Evolutionary conservation across 768 basidiomycete species (phyloP).

Genomic region (Fomitopsis pulvina): DNA sequence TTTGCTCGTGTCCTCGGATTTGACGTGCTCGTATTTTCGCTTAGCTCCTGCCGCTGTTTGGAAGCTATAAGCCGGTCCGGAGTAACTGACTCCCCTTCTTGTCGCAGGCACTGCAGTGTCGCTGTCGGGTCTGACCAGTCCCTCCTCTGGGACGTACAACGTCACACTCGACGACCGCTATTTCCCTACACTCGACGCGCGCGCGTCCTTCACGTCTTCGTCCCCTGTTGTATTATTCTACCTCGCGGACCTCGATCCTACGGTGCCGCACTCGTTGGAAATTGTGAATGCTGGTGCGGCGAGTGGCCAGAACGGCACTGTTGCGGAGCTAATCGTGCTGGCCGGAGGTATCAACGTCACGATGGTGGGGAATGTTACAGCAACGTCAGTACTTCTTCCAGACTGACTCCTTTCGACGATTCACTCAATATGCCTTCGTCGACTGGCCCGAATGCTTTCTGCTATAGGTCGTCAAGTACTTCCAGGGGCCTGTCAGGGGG

Average conservation of each 20-base stretch:
- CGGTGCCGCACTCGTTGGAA: conserved; percentile 39
- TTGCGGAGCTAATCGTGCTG: conserved; percentile 35
- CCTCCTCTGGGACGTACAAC: conserved; percentile 49
- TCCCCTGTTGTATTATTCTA: conserved; percentile 58
- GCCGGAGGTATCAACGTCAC: conserved; percentile 44
- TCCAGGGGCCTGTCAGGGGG: conserved; percentile 36
- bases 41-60: background rate
- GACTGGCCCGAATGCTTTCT: too few species aligned
- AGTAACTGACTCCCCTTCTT: background rate
- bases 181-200: conserved; percentile 29
- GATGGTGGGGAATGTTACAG: conserved; percentile 27
- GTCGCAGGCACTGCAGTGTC: conserved; percentile 52
- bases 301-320: conserved; percentile 21
- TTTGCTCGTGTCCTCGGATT: background rate
- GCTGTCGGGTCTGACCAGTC: conserved; percentile 54
- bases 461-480: conserved; percentile 7
- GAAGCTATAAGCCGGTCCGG: background rate
- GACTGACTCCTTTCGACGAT: background rate
- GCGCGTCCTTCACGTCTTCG: conserved; percentile 39
- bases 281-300: conserved; percentile 49
- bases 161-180: conserved; percentile 39
- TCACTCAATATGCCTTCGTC: background rate
- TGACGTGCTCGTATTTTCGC: background rate
- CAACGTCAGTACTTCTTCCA: background rate
- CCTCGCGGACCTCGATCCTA: conserved; percentile 51